These are phyloP conservation scores for Apiotrichum mycotoxinovorans DNA, from an alignment of 1,284 basidiomycete genomes.

Conservation along the genomic window DNA sequence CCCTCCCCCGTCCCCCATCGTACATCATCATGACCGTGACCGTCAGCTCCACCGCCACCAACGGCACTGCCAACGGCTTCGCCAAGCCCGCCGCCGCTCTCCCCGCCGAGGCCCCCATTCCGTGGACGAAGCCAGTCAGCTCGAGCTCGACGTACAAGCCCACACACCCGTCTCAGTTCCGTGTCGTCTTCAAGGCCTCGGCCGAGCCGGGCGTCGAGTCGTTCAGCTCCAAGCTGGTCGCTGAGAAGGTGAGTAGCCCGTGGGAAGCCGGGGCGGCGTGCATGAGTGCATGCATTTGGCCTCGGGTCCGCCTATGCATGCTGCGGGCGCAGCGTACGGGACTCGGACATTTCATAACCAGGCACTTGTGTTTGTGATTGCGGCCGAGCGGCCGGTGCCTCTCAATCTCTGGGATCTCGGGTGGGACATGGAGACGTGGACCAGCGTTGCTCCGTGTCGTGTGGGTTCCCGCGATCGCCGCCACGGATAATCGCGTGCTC, in stretches of 20 bases:
- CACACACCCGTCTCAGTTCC: slow-evolving; percentile 42
- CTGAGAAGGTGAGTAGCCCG: slow-evolving; percentile 35
- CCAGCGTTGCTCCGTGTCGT: no score
- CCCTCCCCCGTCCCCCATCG: background rate
- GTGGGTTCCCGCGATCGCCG: no score
- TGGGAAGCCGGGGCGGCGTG: no score
- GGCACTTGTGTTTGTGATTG: no score
- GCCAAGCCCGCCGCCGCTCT: slow-evolving; percentile 12
- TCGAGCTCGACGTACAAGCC: slow-evolving; percentile 42
- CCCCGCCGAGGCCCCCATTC: slow-evolving; percentile 17
- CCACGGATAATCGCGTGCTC: no score
- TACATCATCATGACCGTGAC: background rate
- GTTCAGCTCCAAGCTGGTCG: slow-evolving; percentile 42
- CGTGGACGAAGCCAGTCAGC: slow-evolving; percentile 39
- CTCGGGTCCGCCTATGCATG: background rate
- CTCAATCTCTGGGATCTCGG: no score
- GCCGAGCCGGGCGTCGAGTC: slow-evolving; percentile 31
- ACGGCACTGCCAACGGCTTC: background rate
- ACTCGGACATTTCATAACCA: background rate
- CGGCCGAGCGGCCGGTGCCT: background rate
- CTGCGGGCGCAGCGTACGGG: background rate
- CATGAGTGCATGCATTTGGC: background rate
- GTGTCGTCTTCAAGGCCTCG: slow-evolving; percentile 35
- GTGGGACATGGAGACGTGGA: no score
- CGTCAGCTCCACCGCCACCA: background rate